phyloP scores from a whole-genome alignment of 1,284 basidiomycete species.

The Puccinia novopanici region DNA sequence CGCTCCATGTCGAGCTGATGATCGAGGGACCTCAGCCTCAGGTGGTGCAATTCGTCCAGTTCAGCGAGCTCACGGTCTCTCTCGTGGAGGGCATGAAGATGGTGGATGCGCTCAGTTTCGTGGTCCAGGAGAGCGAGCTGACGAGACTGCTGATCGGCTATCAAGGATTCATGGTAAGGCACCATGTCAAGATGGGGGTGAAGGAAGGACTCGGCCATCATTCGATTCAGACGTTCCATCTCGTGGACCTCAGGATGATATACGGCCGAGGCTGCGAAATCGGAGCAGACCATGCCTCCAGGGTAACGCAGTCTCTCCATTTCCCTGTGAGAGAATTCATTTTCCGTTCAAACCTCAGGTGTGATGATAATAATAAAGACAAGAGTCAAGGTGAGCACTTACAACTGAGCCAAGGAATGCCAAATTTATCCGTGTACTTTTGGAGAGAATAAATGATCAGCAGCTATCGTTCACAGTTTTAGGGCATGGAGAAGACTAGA shows the following conservation, averaged over 20 bases:
- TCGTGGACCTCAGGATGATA: slow-evolving; percentile 4
- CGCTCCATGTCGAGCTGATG: slow-evolving; percentile 15
- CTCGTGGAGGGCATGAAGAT: slow-evolving; percentile 7
- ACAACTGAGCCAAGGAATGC: too few species aligned
- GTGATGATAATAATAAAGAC: too few species aligned
- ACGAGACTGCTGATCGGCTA: background rate
- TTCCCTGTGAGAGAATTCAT: background rate
- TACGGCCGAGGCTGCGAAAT: slow-evolving; percentile 13
- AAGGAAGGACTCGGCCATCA: slow-evolving; percentile 27
- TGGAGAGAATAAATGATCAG: too few species aligned
- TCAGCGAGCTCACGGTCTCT: slow-evolving; percentile 19
- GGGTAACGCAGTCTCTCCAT: background rate
- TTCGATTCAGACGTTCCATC: slow-evolving; percentile 16
- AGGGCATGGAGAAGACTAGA: too few species aligned
- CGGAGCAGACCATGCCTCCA: background rate
- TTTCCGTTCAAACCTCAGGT: background rate
- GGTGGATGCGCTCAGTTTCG: background rate
- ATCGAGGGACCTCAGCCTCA: background rate
- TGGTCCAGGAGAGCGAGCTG: background rate
- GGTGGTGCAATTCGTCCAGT: background rate
- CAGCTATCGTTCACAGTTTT: too few species aligned
- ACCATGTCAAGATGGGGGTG: slow-evolving; percentile 1
- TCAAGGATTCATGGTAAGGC: slow-evolving; percentile 14
- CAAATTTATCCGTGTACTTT: too few species aligned
- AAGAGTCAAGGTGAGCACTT: too few species aligned